Conservation (phyloP, 371 early-diverging fungal genomes). For the Mortierella sp. region DNA sequence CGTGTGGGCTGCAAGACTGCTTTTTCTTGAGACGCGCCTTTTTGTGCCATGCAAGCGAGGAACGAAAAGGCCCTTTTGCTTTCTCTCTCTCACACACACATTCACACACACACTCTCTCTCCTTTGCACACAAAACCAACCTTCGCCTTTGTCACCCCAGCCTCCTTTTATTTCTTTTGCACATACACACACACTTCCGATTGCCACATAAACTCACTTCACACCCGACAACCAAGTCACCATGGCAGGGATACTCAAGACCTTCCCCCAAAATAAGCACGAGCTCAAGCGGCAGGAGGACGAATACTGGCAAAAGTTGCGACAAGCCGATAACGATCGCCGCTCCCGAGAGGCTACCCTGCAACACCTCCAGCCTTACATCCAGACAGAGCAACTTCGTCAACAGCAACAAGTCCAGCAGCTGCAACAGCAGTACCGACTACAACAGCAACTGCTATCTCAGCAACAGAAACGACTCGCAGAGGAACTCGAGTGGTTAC, state of each 20-base stretch:
- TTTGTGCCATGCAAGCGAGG: too few species aligned
- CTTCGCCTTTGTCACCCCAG: too few species aligned
- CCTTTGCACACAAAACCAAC: too few species aligned
- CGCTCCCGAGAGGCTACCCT: not conserved
- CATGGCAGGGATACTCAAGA: not conserved
- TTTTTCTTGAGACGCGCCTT: too few species aligned
- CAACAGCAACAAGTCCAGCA: slow-evolving; percentile 2
- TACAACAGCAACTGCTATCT: not conserved
- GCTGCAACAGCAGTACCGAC: not conserved
- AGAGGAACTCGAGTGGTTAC: not conserved
- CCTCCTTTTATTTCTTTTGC: slow-evolving; percentile 23
- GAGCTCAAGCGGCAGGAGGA: not conserved
- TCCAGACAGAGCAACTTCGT: not conserved
- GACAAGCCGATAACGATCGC: not conserved
- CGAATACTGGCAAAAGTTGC: not conserved
- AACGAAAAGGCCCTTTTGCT: too few species aligned
- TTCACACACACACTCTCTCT: too few species aligned
- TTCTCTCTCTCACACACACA: too few species aligned
- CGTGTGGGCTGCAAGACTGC: too few species aligned
- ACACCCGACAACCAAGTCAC: not conserved
- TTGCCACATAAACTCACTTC: not conserved
- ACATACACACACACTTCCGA: too few species aligned
- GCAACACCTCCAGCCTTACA: not conserved
- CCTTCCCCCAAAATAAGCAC: not conserved
- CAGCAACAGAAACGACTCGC: not conserved